A percentile compares a stretch with the other conserved stretches of the same genome.
Evolutionary conservation across 331 rosid species (phyloP).

Genomic region (Arachis monticola): DNA sequence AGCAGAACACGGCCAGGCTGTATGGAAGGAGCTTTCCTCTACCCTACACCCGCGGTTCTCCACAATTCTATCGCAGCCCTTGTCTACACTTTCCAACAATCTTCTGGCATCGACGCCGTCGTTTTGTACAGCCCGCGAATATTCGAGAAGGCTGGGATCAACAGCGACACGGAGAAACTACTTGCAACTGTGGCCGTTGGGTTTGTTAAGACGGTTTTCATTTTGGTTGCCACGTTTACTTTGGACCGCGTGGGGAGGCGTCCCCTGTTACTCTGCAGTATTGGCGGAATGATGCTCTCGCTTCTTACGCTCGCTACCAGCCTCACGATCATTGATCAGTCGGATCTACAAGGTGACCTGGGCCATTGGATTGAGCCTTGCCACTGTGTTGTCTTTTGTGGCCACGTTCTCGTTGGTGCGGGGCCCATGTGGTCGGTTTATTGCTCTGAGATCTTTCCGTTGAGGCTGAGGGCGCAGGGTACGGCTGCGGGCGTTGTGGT

Average conservation of each 20-base stretch:
- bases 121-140: slow-evolving; percentile 71
- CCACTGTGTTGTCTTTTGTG: slow-evolving; percentile 50
- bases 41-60: slow-evolving; percentile 69
- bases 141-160: slow-evolving; percentile 66
- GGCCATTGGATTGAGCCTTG: slow-evolving; percentile 61
- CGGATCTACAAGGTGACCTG: slow-evolving; percentile 37
- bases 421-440: slow-evolving; percentile 88
- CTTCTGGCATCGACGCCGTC: slow-evolving; percentile 69
- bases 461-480: slow-evolving; percentile 75
- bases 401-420: slow-evolving; percentile 70
- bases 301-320: slow-evolving; percentile 39
- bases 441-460: slow-evolving; percentile 73
- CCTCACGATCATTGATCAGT: slow-evolving; percentile 56
- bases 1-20: slow-evolving; percentile 48
- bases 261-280: slow-evolving; percentile 60
- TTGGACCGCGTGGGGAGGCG: slow-evolving; percentile 71
- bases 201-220: slow-evolving; percentile 50
- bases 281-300: slow-evolving; percentile 62
- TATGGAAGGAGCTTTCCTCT: slow-evolving; percentile 72
- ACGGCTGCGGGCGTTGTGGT: slow-evolving; percentile 56
- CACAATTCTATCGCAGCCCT: slow-evolving; percentile 62
- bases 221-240: slow-evolving; percentile 63
- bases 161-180: background rate
- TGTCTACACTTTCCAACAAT: slow-evolving; percentile 74
- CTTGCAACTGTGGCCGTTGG: slow-evolving; percentile 80